A percentile compares a stretch with the other conserved stretches of the same genome.
phyloP scores from a whole-genome alignment of 768 basidiomycete genomes.

The Suillus sp. region DNA sequence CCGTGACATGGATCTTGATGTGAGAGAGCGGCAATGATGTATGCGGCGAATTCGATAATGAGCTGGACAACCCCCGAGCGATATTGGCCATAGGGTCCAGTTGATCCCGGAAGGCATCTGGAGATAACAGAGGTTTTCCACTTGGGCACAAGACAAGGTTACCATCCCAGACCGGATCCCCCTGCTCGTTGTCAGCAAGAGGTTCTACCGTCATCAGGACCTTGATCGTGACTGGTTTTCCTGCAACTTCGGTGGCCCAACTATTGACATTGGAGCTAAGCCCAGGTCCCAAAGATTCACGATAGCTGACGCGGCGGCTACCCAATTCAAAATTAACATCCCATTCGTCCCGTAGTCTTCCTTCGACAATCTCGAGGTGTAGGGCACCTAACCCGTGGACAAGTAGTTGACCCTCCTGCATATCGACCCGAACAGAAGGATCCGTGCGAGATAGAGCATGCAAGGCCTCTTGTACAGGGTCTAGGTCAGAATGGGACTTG shows the following conservation, averaged over 20 bases:
- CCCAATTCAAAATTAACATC: constrained; percentile 77
- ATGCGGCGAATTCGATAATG: constrained; percentile 78
- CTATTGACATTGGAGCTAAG: constrained; percentile 36
- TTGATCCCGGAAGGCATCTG: constrained; percentile 47
- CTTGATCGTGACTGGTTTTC: constrained; percentile 51
- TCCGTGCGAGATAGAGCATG: constrained; percentile 78
- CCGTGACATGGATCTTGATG: constrained; percentile 56
- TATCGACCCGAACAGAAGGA: constrained; percentile 81
- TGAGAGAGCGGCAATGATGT: constrained; percentile 71
- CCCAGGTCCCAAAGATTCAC: constrained; percentile 55
- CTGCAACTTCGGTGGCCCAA: constrained; percentile 68
- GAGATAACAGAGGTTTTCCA: constrained; percentile 52
- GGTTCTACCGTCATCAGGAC: constrained; percentile 59
- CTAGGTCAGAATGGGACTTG: constrained; percentile 74
- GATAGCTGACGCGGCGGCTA: constrained; percentile 75
- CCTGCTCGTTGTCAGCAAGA: constrained; percentile 54
- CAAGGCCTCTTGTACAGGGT: constrained; percentile 77
- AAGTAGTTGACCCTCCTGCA: constrained; percentile 80
- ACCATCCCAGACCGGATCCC: constrained; percentile 74
- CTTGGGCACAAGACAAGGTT: constrained; percentile 66
- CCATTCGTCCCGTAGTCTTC: constrained; percentile 82
- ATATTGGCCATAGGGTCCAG: constrained; percentile 54
- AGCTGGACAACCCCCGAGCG: constrained; percentile 67
- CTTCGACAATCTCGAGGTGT: constrained; percentile 87
- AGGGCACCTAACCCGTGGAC: constrained; percentile 84